Evolutionary conservation across 2,329 filamentous ascomycete species (phyloP), one percentile per base, ranked within the genome.

Genomic region (Aureobasidium subglaciale): DNA sequence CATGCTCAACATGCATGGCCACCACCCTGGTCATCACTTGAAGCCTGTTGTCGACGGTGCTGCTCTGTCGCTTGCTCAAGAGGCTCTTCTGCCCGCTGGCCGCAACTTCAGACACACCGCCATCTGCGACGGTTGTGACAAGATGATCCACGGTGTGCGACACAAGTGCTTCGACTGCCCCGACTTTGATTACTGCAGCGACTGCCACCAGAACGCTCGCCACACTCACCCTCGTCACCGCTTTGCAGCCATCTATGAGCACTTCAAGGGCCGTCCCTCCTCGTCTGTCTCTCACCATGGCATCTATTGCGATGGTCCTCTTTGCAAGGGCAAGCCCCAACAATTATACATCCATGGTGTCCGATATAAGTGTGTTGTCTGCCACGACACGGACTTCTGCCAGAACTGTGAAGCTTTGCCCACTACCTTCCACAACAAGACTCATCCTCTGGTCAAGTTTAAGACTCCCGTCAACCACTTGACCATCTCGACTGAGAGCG

Each of bases 91-190:
- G 68, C 78, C 78, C 32, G 82, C 92, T 32, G 92, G 93, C 62
- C 88, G 92, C 59, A 88, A 89, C 69, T 80, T 85, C 64, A 78
- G 81, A 59, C 93, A 99, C 74, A 84, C 88, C 58, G 93, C 95
- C 59, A 85, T 96, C 61, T 99, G 93, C 68, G 93, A 99, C 75
- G 89, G 89, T 37, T 99, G 95, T 70, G 88, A 97, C 64, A 86
- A 83, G 79, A 84, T 83, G 70, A 93, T 99, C 65, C 78, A 80
- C 63, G 95, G 93, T 63, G 80, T 96, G 56, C 92, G 93, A 63
- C 87, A 97, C 81, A 99, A 99, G 79, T 99, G 93, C 71, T 78
- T 97, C 61, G 86, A 90, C 69, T 99, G 93, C 76, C 93, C 95
- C 40, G 93, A 99, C 71, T 99, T 90, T 87, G 93, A 99, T 67